These are phyloP conservation scores for Grigorovia humatica DNA, from an alignment of 805 yeast genomes.

Conservation along the genomic window DNA sequence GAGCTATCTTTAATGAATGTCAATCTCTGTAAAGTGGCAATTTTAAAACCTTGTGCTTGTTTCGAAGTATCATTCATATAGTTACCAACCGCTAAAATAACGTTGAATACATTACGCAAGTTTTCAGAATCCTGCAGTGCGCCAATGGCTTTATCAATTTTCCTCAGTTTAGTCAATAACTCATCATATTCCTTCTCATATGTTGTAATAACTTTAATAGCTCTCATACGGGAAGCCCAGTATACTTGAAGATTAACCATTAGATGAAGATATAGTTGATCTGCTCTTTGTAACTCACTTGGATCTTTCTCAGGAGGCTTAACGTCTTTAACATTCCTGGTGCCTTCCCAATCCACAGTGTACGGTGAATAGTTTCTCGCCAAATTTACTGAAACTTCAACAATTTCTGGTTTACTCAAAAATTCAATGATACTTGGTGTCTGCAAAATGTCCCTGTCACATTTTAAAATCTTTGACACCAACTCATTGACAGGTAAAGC, in stretches of 20 bases:
- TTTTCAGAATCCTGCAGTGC: constrained; percentile 55
- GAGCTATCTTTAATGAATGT: constrained; percentile 84
- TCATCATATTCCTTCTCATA: constrained; percentile 74
- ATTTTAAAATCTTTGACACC: constrained; percentile 59
- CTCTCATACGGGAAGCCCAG: constrained; percentile 89
- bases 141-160: constrained; percentile 64
- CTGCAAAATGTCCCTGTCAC: constrained; percentile 61
- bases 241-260: constrained; percentile 77
- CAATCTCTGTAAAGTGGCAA: constrained; percentile 80
- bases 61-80: constrained; percentile 91
- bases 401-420: constrained; percentile 61
- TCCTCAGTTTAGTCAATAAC: constrained; percentile 52
- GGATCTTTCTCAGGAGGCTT: constrained; percentile 59
- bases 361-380: constrained; percentile 73
- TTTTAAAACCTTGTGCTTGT: constrained; percentile 86
- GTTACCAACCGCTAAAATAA: constrained; percentile 86
- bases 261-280: constrained; percentile 70
- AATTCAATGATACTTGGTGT: constrained; percentile 76
- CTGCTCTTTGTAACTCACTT: constrained; percentile 73
- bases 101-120: constrained; percentile 63
- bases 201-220: constrained; percentile 56
- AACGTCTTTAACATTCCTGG: constrained; percentile 30
- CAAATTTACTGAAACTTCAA: constrained; percentile 62
- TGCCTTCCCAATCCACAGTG: constrained; percentile 53
- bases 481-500: constrained; percentile 52